These are phyloP conservation scores for Saccharomyces eubayanus DNA, from an alignment of 805 yeast species.

Conservation along the genomic window DNA sequence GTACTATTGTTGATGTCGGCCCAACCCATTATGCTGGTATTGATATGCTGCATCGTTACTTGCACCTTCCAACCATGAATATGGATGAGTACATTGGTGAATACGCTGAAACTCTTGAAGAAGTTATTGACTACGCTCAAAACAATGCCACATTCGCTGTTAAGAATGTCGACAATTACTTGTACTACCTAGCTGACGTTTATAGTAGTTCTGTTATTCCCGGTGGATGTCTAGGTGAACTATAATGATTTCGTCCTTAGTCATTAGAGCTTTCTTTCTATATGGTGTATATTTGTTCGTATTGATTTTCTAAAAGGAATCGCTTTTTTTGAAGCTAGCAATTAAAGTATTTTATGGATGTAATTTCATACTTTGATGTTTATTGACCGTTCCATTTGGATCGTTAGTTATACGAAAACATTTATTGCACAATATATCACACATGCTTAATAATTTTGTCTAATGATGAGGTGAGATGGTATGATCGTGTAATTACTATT, in stretches of 20 bases:
- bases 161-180: conserved; percentile 29
- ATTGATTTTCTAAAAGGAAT: neutral
- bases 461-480: no score
- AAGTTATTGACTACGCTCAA: conserved; percentile 30
- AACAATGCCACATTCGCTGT: conserved; percentile 30
- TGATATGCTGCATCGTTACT: conserved; percentile 34
- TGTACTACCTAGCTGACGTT: conserved; percentile 29
- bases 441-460: no score
- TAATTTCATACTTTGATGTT: neutral
- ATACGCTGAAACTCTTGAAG: conserved; percentile 32
- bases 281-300: neutral
- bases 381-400: no score
- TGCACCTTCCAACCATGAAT: conserved; percentile 31
- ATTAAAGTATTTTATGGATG: neutral
- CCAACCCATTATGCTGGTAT: conserved; percentile 30
- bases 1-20: conserved; percentile 25
- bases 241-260: neutral
- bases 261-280: neutral
- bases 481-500: no score
- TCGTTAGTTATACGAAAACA: no score
- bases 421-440: no score
- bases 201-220: conserved; percentile 26
- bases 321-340: neutral
- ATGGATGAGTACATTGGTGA: conserved; percentile 30
- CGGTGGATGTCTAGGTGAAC: conserved; percentile 22